Evolutionary conservation across 2,329 filamentous ascomycete species (phyloP).

Genomic region (Botrytis cinerea): DNA sequence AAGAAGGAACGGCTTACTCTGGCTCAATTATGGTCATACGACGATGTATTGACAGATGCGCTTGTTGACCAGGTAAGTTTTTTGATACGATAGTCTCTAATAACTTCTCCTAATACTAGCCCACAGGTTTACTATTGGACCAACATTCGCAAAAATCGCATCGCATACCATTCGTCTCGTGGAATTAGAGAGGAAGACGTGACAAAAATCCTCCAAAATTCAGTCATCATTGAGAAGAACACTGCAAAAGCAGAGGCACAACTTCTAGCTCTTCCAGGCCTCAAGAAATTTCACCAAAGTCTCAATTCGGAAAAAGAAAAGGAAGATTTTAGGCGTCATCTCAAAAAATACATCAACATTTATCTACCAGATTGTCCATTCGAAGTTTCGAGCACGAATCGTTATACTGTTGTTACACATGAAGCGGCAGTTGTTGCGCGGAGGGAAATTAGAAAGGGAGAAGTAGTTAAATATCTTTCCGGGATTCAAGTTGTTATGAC

Average conservation of each 20-base stretch:
- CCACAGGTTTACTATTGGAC: conserved; percentile 92
- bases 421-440: conserved; percentile 87
- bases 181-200: conserved; percentile 70
- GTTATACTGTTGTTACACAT: conserved; percentile 87
- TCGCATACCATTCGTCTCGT: conserved; percentile 80
- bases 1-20: conserved; percentile 79
- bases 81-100: neutral
- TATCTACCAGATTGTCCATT: conserved; percentile 94
- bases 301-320: conserved; percentile 77
- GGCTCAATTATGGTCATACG: conserved; percentile 85
- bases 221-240: conserved; percentile 76
- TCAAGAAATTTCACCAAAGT: conserved; percentile 68
- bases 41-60: conserved; percentile 93
- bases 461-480: conserved; percentile 85
- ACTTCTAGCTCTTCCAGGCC: conserved; percentile 70
- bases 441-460: conserved; percentile 74
- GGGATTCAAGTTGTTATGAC: conserved; percentile 94
- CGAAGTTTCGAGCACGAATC: conserved; percentile 90
- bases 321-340: conserved; percentile 81
- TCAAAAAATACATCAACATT: conserved; percentile 88
- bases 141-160: conserved; percentile 89
- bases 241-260: conserved; percentile 68
- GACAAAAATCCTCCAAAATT: conserved; percentile 58
- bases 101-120: conserved; percentile 16
- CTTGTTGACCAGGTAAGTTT: conserved; percentile 86